Evolutionary conservation across 2,329 filamentous ascomycete species (phyloP).

Genomic region (Pleurostoma richardsiae): DNA sequence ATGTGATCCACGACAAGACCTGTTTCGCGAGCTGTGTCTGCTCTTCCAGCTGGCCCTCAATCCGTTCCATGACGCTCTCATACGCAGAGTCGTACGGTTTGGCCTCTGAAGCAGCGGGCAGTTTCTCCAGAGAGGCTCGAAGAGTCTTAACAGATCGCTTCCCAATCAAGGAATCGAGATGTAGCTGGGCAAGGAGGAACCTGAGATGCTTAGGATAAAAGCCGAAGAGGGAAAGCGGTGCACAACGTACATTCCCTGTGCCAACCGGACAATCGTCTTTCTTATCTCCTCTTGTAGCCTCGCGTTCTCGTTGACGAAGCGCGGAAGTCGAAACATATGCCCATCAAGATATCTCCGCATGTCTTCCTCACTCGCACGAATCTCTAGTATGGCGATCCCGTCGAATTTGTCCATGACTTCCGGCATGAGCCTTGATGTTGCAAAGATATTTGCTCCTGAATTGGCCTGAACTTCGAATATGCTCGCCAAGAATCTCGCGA

Average conservation of each 20-base stretch:
- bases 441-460: not conserved
- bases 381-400: not conserved
- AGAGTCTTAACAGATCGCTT: slow-evolving; percentile 1
- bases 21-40: slow-evolving; percentile 28
- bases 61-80: slow-evolving; percentile 31
- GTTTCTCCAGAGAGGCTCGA: not conserved
- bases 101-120: not conserved
- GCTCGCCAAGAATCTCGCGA: not conserved
- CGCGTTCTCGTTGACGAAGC: not conserved
- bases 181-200: slow-evolving; percentile 8
- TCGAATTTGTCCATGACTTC: not conserved
- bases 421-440: not conserved
- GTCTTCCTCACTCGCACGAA: not conserved
- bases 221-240: not conserved
- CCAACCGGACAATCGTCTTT: not conserved
- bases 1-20: slow-evolving; percentile 34
- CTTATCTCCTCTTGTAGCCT: not conserved
- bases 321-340: not conserved
- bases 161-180: not conserved
- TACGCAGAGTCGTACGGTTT: slow-evolving; percentile 32
- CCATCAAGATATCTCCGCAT: not conserved
- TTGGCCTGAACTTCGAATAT: not conserved
- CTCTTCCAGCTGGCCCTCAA: slow-evolving; percentile 27
- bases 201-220: not conserved
- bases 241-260: not conserved